These are phyloP conservation scores for Angophora floribunda DNA, from an alignment of 345 rosid genomes.

Conservation along the genomic window DNA sequence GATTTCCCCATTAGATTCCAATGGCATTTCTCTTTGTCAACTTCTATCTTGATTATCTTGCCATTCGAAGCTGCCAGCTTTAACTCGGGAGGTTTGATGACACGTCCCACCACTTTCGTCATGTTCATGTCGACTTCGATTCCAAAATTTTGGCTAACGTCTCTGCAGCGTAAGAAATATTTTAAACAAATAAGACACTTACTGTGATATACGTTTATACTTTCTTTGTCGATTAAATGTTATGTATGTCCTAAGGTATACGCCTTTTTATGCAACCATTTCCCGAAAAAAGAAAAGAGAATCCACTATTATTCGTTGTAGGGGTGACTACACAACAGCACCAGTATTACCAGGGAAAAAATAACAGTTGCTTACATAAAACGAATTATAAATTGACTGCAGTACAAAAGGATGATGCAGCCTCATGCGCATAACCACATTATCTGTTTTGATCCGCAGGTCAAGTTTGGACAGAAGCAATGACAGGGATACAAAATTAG, in stretches of 20 bases:
- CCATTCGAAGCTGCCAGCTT: slow-evolving; percentile 36
- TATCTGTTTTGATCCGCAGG: background rate
- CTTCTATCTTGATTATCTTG: slow-evolving; percentile 19
- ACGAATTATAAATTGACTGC: too few relatives aligned
- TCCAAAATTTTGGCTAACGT: slow-evolving; percentile 49
- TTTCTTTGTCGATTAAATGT: too few relatives aligned
- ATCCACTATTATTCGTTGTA: too few relatives aligned
- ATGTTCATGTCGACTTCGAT: slow-evolving; percentile 45
- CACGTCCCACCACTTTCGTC: slow-evolving; percentile 67
- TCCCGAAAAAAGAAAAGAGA: too few relatives aligned
- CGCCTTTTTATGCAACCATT: too few relatives aligned
- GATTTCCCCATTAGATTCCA: slow-evolving; percentile 67
- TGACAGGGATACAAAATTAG: background rate
- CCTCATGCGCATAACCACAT: background rate
- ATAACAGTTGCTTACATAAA: too few relatives aligned
- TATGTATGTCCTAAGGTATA: too few relatives aligned
- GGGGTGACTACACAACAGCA: too few relatives aligned
- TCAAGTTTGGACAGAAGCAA: background rate
- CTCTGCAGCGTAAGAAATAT: slow-evolving; percentile 22
- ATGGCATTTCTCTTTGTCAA: slow-evolving; percentile 51
- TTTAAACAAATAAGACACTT: background rate
- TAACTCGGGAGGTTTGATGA: slow-evolving; percentile 62
- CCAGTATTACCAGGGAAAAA: too few relatives aligned
- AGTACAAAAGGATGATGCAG: background rate
- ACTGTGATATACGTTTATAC: too few relatives aligned